These are phyloP conservation scores for Termitomyces sp. DNA, from an alignment of 768 basidiomycete species.

Conservation along the genomic window DNA sequence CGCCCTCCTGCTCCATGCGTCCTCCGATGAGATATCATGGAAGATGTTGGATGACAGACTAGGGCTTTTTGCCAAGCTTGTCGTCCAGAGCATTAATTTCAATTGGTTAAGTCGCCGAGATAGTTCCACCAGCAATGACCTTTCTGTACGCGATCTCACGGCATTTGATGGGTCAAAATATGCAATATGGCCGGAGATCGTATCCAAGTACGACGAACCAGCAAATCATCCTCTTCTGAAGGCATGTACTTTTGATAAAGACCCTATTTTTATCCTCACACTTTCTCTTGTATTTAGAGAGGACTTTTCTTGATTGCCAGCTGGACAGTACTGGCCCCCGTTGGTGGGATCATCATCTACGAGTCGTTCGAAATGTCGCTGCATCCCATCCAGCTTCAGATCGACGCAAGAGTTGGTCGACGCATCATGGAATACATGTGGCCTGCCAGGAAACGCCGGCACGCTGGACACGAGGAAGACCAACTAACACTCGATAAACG, in stretches of 20 bases:
- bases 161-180: conserved; percentile 84
- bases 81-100: conserved; percentile 75
- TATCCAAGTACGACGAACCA: conserved; percentile 73
- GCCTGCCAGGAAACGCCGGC: conserved; percentile 55
- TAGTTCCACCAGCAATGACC: conserved; percentile 76
- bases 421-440: conserved; percentile 89
- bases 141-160: conserved; percentile 72
- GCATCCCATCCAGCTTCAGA: conserved; percentile 83
- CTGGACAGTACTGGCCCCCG: conserved; percentile 85
- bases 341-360: conserved; percentile 91
- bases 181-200: conserved; percentile 85
- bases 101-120: conserved; percentile 86
- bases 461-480: conserved; percentile 19
- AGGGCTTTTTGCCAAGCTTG: conserved; percentile 80
- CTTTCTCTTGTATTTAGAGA: conserved; percentile 35
- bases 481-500: conserved; percentile 20
- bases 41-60: conserved; percentile 75
- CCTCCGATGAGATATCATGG: conserved; percentile 88
- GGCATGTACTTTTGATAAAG: conserved; percentile 34
- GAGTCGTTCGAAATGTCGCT: conserved; percentile 77
- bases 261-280: background rate
- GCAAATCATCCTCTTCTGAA: conserved; percentile 69
- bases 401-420: conserved; percentile 80
- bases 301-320: conserved; percentile 73
- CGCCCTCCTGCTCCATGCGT: conserved; percentile 76